Percentiles rank a stretch among this genome's conserved stretches.
phyloP scores from a whole-genome alignment of 352 stramenopile species.

The Pythium dissotocum region DNA sequence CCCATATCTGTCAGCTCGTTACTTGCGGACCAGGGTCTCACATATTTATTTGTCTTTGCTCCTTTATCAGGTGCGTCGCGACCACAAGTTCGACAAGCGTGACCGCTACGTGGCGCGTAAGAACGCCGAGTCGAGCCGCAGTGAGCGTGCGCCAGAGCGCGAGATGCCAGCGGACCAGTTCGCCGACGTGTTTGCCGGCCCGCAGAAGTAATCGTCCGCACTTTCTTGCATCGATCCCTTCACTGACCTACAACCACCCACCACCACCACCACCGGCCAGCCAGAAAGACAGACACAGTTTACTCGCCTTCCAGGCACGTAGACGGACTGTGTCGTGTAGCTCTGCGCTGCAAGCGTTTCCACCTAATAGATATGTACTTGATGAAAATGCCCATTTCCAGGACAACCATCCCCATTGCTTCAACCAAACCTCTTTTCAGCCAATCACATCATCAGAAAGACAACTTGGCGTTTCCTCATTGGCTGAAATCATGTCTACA shows the following conservation, averaged over 20 bases:
- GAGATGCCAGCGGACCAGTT: constrained; percentile 82
- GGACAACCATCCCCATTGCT: background rate
- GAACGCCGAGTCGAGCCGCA: constrained; percentile 76
- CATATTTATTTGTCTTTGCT: background rate
- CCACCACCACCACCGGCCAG: background rate
- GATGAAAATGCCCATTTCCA: background rate
- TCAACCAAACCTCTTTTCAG: background rate
- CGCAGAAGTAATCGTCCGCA: constrained; percentile 23
- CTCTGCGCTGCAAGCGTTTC: background rate
- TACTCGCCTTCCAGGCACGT: background rate
- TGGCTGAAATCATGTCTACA: background rate
- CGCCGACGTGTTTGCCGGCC: constrained; percentile 78
- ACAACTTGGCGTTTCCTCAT: background rate
- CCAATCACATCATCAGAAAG: background rate
- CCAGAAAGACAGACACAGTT: background rate
- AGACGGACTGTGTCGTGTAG: background rate
- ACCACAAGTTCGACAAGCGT: constrained; percentile 93
- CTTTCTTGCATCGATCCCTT: background rate
- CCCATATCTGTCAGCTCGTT: background rate
- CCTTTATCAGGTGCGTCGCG: constrained; percentile 47
- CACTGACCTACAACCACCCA: background rate
- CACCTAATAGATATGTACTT: constrained; percentile 9
- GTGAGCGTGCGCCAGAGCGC: constrained; percentile 67
- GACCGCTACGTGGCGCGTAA: constrained; percentile 92
- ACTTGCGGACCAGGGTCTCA: background rate